Evolutionary conservation across 2,329 filamentous ascomycete species (phyloP).

Genomic region (Pseudophaeomoniella oleicola): DNA sequence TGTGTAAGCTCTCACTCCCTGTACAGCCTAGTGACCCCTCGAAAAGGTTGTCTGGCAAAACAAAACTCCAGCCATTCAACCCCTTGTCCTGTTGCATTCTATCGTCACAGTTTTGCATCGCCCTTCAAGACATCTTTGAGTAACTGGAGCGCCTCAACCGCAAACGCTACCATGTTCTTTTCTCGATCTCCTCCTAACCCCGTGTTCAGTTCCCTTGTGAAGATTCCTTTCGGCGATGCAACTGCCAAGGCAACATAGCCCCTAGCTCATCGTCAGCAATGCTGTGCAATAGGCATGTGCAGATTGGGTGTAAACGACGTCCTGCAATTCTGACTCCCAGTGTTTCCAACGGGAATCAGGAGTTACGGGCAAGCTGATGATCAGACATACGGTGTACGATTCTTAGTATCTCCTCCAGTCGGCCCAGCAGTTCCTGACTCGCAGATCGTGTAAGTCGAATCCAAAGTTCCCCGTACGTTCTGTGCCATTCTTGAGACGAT

Average conservation of each 20-base stretch:
- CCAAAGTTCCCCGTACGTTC: slow-evolving; percentile 39
- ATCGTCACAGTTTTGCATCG: slow-evolving; percentile 9
- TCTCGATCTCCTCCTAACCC: slow-evolving; percentile 38
- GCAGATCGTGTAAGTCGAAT: slow-evolving; percentile 41
- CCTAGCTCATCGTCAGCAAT: slow-evolving; percentile 15
- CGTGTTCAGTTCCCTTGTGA: slow-evolving; percentile 42
- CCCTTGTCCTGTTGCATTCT: too few relatives aligned
- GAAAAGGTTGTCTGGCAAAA: too few relatives aligned
- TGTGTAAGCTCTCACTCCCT: too few relatives aligned
- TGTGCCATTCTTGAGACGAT: slow-evolving; percentile 42
- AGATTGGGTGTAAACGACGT: too few relatives aligned
- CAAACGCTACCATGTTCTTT: slow-evolving; percentile 50
- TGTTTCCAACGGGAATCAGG: too few relatives aligned
- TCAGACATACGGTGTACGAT: slow-evolving; percentile 35
- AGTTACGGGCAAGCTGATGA: too few relatives aligned
- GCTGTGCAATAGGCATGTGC: too few relatives aligned
- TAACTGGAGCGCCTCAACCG: slow-evolving; percentile 40
- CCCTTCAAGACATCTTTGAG: slow-evolving; percentile 40
- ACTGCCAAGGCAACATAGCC: slow-evolving; percentile 53
- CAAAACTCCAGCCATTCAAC: too few relatives aligned
- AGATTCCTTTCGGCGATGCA: slow-evolving; percentile 34
- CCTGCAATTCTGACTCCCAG: too few relatives aligned
- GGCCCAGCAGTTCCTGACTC: slow-evolving; percentile 53
- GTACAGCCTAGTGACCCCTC: too few relatives aligned
- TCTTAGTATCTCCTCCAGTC: slow-evolving; percentile 40